Percentiles rank a stretch among this genome's conserved stretches.
Evolutionary conservation across 192 early-diverging fungal species (phyloP).

Genomic region (Umbelopsis sp.): DNA sequence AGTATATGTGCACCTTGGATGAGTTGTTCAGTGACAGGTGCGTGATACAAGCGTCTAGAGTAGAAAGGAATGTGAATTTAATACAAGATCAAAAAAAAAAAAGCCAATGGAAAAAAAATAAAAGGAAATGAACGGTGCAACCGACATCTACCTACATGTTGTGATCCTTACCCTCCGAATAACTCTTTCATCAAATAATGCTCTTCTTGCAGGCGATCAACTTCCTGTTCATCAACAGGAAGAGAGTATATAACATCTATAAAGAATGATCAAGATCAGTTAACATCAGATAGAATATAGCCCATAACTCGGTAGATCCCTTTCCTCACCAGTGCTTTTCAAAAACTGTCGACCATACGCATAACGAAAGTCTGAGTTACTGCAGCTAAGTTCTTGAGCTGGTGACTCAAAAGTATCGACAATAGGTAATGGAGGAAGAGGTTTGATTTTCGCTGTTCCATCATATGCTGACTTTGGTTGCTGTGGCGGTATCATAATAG

Average conservation of each 20-base stretch:
- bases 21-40: slow-evolving; percentile 7
- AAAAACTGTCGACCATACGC: background rate
- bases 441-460: background rate
- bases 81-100: background rate
- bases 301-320: no score
- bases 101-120: no score
- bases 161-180: background rate
- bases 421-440: background rate
- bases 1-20: background rate
- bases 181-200: slow-evolving; percentile 3
- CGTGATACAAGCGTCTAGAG: background rate
- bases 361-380: background rate
- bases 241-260: background rate
- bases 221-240: slow-evolving; percentile 7
- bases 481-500: background rate
- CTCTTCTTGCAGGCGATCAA: background rate
- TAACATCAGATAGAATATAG: background rate
- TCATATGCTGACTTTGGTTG: background rate
- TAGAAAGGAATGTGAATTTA: background rate
- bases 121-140: no score
- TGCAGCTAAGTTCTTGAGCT: background rate
- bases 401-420: background rate
- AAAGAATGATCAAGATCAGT: background rate
- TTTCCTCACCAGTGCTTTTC: background rate
- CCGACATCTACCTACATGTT: no score